Evolutionary conservation across 352 stramenopile species (phyloP).

Genomic region (Phytophthora rubi): DNA sequence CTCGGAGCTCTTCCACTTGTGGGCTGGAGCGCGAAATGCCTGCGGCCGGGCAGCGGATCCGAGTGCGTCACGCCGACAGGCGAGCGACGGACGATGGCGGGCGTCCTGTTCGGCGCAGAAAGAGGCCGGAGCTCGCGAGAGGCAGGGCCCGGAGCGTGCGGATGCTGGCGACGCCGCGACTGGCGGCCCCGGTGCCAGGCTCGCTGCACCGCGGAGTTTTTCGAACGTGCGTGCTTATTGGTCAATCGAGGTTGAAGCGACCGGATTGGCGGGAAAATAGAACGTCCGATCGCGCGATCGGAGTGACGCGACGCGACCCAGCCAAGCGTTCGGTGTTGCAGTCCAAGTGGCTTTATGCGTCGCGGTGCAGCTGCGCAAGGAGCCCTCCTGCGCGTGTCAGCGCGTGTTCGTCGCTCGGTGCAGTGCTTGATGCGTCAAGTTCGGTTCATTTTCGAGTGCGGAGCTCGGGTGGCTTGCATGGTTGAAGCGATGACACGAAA

Average conservation of each 20-base stretch:
- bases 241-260: constrained; percentile 25
- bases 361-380: background rate
- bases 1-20: constrained; percentile 23
- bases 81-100: constrained; percentile 27
- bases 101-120: constrained; percentile 41
- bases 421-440: background rate
- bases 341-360: no score
- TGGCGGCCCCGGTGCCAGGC: constrained; percentile 2
- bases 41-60: constrained; percentile 2
- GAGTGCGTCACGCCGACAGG: constrained; percentile 29
- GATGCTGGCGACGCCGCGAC: constrained; percentile 14
- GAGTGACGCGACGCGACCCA: background rate
- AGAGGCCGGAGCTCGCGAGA: constrained; percentile 30
- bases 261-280: constrained; percentile 23
- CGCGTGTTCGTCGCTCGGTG: background rate
- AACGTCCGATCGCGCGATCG: background rate
- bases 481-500: background rate
- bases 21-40: constrained; percentile 32
- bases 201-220: constrained; percentile 16
- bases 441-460: background rate
- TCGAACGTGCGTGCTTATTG: constrained; percentile 19
- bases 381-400: background rate
- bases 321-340: background rate
- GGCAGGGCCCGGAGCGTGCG: constrained; percentile 15
- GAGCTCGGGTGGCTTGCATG: no score